Evolutionary conservation across 371 early-diverging fungal genomes (phyloP), one percentile per base, ranked within the genome.

Genomic region (Rhizopus sp.): DNA sequence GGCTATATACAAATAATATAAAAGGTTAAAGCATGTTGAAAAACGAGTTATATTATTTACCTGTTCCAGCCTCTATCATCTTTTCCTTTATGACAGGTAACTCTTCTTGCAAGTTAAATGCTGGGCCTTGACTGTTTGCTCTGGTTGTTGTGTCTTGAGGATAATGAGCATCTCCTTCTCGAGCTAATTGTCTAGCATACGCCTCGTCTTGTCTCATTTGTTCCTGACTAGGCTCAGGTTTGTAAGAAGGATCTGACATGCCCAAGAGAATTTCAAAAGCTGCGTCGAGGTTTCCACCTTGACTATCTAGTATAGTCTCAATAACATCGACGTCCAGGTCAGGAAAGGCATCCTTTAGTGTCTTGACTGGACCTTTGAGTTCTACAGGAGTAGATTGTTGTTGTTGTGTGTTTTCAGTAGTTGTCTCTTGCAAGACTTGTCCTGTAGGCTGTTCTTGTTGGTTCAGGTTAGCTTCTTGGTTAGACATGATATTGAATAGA

Each of bases 211-310:
- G 58, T 54, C 64, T 59, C 32, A 73, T 23, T 41, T 69, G 73
- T 8, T 59, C 57, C 15, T 46, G 40, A 48, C 40, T n/a, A 7
- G 63, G 63, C 7, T 63, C 66, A 41, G 70, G 64, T 37, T 66
- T 71, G 31, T 71, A 71, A 40, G 57, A 48, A 53, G 73, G 73
- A 53, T 73, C 73, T 7, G 70, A 69, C 60, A 73, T 67, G 42
- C 65, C 59, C 15, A 73, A 57, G 44, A 73, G 60, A 9, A 68
- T 55, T 38, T 73, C 73, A 60, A 73, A 73, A n/a, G 70, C 57
- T 33, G 60, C 42, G 48, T 73, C 70, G 15, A 69, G 44, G 34
- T 57, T 62, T 13, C 55, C 62, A 8, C 58, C 60, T 53, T 73
- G 69, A 15, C 62, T 67, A 6, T 56, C 65, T 13, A 67, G 53